phyloP scores from a whole-genome alignment of 192 early-diverging fungal species.

The Coemansia sp. region DNA sequence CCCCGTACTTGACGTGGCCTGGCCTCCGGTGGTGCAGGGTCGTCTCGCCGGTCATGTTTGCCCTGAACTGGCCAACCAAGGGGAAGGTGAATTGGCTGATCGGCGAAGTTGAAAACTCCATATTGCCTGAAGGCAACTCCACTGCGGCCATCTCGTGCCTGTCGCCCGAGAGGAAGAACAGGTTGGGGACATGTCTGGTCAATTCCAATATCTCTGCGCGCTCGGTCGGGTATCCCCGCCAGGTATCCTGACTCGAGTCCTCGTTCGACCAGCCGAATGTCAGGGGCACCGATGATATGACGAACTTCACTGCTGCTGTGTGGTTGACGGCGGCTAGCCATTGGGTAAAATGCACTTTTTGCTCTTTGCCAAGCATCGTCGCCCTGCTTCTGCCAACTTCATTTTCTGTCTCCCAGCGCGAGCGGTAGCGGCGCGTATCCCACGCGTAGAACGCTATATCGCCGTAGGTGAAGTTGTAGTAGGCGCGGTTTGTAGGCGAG shows the following conservation, averaged over 20 bases:
- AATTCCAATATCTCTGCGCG: conserved; percentile 45
- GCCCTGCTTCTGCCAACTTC: background rate
- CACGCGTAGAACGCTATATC: conserved; percentile 52
- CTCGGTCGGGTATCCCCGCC: conserved; percentile 54
- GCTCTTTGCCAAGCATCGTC: conserved; percentile 49
- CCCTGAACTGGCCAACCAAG: conserved; percentile 31
- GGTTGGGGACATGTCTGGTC: conserved; percentile 38
- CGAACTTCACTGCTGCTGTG: conserved; percentile 52
- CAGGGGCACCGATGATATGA: conserved; percentile 51
- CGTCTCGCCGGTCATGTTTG: conserved; percentile 30
- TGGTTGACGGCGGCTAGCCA: conserved; percentile 52
- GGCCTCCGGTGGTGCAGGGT: conserved; percentile 40
- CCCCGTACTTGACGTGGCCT: conserved; percentile 54
- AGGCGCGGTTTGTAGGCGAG: conserved; percentile 17
- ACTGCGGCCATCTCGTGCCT: conserved; percentile 55
- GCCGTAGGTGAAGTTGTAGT: conserved; percentile 52
- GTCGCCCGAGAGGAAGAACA: conserved; percentile 54
- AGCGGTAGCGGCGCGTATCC: conserved; percentile 57
- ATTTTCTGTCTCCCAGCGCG: conserved; percentile 19
- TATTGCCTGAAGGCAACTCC: conserved; percentile 41
- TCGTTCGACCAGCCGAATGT: conserved; percentile 45
- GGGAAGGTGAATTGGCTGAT: conserved; percentile 55
- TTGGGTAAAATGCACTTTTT: conserved; percentile 44
- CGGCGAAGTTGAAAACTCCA: conserved; percentile 54
- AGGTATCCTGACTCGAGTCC: conserved; percentile 50